Evolutionary conservation across 2,329 filamentous ascomycete species (phyloP).

Genomic region (Stromatinia cepivora): DNA sequence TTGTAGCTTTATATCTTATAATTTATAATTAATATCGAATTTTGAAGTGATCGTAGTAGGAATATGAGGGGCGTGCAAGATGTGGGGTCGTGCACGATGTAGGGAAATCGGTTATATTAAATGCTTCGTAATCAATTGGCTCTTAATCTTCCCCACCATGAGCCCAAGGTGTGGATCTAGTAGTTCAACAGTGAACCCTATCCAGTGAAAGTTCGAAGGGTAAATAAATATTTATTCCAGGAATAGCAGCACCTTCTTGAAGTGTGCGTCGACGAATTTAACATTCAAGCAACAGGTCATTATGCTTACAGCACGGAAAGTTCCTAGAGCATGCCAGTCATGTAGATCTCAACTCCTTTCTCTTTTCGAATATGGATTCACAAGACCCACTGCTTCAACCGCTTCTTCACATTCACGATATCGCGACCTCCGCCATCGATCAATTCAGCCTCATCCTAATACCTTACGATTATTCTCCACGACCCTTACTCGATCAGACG

Average conservation of each 20-base stretch:
- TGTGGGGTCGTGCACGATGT: too few species aligned
- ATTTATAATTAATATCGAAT: too few species aligned
- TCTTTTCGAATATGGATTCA: conserved; percentile 42
- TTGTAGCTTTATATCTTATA: too few species aligned
- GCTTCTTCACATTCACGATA: conserved; percentile 17
- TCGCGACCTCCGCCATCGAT: conserved; percentile 25
- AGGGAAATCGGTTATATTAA: too few species aligned
- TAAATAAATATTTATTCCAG: not conserved
- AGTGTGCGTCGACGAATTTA: not conserved
- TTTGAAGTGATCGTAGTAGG: too few species aligned
- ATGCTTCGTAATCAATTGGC: conserved; percentile 10
- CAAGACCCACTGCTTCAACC: conserved; percentile 26
- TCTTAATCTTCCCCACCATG: not conserved
- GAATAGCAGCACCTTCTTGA: not conserved
- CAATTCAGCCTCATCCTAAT: conserved; percentile 23
- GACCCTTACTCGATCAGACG: conserved; percentile 25
- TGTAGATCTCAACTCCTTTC: conserved; percentile 41
- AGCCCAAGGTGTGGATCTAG: not conserved
- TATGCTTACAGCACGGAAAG: conserved; percentile 39
- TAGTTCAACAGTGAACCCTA: not conserved
- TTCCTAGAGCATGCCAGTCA: conserved; percentile 39
- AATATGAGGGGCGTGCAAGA: too few species aligned
- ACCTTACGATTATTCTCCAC: conserved; percentile 31
- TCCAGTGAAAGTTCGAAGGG: not conserved
- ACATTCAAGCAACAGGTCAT: not conserved